These are phyloP conservation scores for Ophiostoma sp. DNA, from an alignment of 2,329 filamentous ascomycete genomes.

Conservation along the genomic window DNA sequence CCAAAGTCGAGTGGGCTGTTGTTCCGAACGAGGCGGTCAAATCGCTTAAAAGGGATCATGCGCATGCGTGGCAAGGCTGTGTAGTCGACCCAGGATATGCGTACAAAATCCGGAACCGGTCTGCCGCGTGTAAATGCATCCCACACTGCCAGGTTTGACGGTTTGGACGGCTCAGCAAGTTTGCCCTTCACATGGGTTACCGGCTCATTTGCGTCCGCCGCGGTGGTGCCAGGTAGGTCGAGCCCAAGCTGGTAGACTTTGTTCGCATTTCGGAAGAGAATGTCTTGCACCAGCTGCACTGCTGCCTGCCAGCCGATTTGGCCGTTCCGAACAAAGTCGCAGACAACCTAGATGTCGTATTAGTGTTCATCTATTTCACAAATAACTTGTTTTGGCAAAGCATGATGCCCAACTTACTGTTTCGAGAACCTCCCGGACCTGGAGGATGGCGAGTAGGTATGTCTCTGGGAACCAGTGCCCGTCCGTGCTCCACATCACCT, in stretches of 20 bases:
- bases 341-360: constrained; percentile 55
- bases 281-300: constrained; percentile 61
- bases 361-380: too few species aligned
- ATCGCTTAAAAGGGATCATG: constrained; percentile 64
- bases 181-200: not conserved
- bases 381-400: not conserved
- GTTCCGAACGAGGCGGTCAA: constrained; percentile 49
- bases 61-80: constrained; percentile 68
- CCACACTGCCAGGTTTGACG: constrained; percentile 42
- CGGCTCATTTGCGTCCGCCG: not conserved
- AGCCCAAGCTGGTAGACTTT: constrained; percentile 66
- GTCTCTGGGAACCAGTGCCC: constrained; percentile 79
- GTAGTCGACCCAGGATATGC: constrained; percentile 76
- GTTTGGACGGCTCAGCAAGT: constrained; percentile 26
- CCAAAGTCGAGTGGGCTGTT: constrained; percentile 52
- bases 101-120: constrained; percentile 62
- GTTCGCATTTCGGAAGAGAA: constrained; percentile 78
- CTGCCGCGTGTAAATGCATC: constrained; percentile 49
- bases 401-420: constrained; percentile 48
- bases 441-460: constrained; percentile 69
- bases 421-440: constrained; percentile 70
- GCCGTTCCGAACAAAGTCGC: constrained; percentile 64
- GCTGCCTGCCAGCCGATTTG: constrained; percentile 64
- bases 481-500: constrained; percentile 78
- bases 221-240: constrained; percentile 37